Conservation (phyloP, 148 eudicot species). For the Amaranthus cruentus region DNA sequence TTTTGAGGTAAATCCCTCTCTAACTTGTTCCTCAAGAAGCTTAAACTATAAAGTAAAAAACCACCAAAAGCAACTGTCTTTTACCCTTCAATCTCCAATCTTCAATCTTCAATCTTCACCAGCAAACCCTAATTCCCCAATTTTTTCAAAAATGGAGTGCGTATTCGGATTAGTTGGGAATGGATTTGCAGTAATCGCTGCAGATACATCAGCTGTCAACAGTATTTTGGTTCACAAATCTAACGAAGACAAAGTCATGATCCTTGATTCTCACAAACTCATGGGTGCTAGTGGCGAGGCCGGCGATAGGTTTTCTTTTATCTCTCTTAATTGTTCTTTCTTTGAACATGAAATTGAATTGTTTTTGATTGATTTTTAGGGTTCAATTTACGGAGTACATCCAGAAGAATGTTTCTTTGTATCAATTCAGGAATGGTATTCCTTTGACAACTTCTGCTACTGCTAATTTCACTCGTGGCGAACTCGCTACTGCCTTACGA, state of each 20-base stretch:
- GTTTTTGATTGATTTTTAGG: conserved; percentile 30
- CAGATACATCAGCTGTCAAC: conserved; percentile 74
- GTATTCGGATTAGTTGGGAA: conserved; percentile 77
- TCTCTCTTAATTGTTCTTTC: neutral
- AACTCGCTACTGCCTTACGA: conserved; percentile 80
- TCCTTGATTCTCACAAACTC: conserved; percentile 86
- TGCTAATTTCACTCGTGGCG: conserved; percentile 86
- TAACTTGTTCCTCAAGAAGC: no score
- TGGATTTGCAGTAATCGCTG: conserved; percentile 68
- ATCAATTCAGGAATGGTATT: conserved; percentile 75
- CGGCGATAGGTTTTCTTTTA: conserved; percentile 58
- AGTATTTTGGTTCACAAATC: conserved; percentile 86
- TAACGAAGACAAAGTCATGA: conserved; percentile 78
- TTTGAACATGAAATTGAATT: conserved; percentile 12
- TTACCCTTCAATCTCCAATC: no score
- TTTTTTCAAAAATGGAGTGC: conserved; percentile 49
- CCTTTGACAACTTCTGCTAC: conserved; percentile 82
- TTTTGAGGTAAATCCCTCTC: no score
- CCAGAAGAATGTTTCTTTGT: conserved; percentile 69
- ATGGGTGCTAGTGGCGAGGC: conserved; percentile 86
- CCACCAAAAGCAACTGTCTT: no score
- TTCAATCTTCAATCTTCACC: no score
- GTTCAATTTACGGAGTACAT: conserved; percentile 82
- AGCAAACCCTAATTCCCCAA: no score
- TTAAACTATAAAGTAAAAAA: no score